Evolutionary conservation across 2,329 filamentous ascomycete genomes (phyloP).

Genomic region (Cladosporium sp.): DNA sequence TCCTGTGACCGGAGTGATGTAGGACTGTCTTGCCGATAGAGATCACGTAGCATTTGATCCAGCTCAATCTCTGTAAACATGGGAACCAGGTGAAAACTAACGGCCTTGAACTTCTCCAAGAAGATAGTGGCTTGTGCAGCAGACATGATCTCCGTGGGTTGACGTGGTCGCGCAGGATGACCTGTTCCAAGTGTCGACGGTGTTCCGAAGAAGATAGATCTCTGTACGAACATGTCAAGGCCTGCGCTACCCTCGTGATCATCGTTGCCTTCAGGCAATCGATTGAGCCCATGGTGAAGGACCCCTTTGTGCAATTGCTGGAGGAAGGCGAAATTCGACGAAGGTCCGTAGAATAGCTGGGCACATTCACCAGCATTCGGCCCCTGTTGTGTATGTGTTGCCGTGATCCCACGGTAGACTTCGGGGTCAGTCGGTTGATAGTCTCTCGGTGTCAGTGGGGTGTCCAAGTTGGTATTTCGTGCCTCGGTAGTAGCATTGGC

Average conservation of each 20-base stretch:
- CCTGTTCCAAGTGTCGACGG: constrained; percentile 25
- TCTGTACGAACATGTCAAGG: constrained; percentile 35
- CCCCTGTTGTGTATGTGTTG: constrained; percentile 10
- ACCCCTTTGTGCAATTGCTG: constrained; percentile 35
- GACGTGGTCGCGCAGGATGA: neutral
- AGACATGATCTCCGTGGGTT: neutral
- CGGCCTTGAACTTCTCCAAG: constrained; percentile 1
- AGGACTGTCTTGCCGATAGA: neutral
- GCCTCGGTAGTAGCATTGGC: neutral
- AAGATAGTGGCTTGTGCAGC: constrained; percentile 1
- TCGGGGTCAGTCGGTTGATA: neutral
- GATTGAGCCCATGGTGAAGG: constrained; percentile 22
- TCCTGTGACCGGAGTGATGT: neutral
- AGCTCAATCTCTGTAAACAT: constrained; percentile 15
- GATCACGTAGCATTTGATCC: neutral
- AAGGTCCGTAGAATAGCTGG: constrained; percentile 34
- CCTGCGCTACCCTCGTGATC: constrained; percentile 27
- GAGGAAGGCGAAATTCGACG: constrained; percentile 35
- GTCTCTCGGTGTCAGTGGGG: neutral
- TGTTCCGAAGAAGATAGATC: constrained; percentile 37
- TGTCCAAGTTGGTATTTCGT: neutral
- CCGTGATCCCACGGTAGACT: constrained; percentile 19
- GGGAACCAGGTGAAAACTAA: neutral
- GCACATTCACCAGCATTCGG: constrained; percentile 10
- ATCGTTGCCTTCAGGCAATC: neutral